These are phyloP conservation scores for Nicotiana otophora DNA, from an alignment of 257 asterid species.

Conservation along the genomic window DNA sequence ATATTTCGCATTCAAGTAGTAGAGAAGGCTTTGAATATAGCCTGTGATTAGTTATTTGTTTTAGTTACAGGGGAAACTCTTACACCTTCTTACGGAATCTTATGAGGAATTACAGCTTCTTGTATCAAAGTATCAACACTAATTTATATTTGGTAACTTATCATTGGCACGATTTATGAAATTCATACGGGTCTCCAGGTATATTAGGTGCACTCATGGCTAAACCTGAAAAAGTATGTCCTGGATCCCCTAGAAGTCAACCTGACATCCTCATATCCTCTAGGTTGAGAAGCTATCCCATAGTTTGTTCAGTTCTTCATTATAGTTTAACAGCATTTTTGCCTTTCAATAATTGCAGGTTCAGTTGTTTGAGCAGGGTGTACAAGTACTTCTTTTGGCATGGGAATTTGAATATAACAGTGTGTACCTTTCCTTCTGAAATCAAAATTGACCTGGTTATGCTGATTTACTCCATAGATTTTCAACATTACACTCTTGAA, in stretches of 20 bases:
- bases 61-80: neutral
- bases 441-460: neutral
- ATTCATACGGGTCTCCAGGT: neutral
- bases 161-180: neutral
- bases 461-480: conserved; percentile 6
- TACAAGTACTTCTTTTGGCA: conserved; percentile 96
- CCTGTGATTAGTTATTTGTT: neutral
- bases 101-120: neutral
- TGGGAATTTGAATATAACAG: conserved; percentile 60
- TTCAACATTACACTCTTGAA: conserved; percentile 14
- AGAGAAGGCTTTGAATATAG: neutral
- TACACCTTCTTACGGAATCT: neutral
- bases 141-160: neutral
- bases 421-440: conserved; percentile 20
- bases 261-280: neutral
- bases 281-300: neutral
- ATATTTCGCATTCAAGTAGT: neutral
- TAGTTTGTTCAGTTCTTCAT: neutral
- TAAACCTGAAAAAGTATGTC: neutral
- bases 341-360: conserved; percentile 44
- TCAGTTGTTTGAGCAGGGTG: conserved; percentile 85
- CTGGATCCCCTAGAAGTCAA: neutral
- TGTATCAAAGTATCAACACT: neutral
- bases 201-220: neutral
- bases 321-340: neutral